Percentiles rank a stretch among this genome's conserved stretches.
Conservation (phyloP, 1,284 basidiomycete genomes). For the Exsudoporus floridanus region DNA sequence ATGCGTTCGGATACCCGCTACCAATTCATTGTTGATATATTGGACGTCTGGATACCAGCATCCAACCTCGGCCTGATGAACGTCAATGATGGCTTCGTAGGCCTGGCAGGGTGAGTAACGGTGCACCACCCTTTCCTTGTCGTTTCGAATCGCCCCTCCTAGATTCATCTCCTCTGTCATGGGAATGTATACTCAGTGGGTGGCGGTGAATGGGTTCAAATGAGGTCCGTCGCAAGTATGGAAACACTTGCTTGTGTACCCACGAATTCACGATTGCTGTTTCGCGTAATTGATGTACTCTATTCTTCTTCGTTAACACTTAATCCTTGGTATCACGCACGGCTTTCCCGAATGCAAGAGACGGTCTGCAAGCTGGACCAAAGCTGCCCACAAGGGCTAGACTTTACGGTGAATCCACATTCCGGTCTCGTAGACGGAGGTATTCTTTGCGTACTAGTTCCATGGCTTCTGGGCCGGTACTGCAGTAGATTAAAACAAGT, state of each 20-base stretch:
- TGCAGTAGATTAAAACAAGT: slow-evolving; percentile 28
- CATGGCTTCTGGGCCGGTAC: slow-evolving; percentile 74
- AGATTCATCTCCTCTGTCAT: slow-evolving; percentile 34
- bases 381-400: background rate
- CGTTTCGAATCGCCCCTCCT: slow-evolving; percentile 6
- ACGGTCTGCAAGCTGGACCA: background rate
- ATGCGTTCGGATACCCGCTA: slow-evolving; percentile 63
- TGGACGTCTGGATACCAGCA: slow-evolving; percentile 90
- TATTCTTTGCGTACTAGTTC: slow-evolving; percentile 70
- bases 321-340: background rate
- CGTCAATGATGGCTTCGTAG: slow-evolving; percentile 85
- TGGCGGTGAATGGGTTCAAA: slow-evolving; percentile 28
- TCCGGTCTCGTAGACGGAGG: slow-evolving; percentile 56
- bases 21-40: slow-evolving; percentile 78
- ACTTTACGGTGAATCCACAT: background rate
- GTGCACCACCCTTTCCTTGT: background rate
- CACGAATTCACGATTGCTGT: background rate
- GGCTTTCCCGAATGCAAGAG: background rate
- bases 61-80: slow-evolving; percentile 77
- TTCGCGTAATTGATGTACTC: slow-evolving; percentile 6
- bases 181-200: slow-evolving; percentile 33
- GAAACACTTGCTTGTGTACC: background rate
- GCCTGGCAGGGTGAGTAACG: slow-evolving; percentile 72
- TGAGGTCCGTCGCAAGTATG: slow-evolving; percentile 8
- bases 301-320: slow-evolving; percentile 1